Percentiles rank a stretch among this genome's conserved stretches.
Conservation (phyloP, 2,329 filamentous ascomycete species). For the Diaporthe longicolla region DNA sequence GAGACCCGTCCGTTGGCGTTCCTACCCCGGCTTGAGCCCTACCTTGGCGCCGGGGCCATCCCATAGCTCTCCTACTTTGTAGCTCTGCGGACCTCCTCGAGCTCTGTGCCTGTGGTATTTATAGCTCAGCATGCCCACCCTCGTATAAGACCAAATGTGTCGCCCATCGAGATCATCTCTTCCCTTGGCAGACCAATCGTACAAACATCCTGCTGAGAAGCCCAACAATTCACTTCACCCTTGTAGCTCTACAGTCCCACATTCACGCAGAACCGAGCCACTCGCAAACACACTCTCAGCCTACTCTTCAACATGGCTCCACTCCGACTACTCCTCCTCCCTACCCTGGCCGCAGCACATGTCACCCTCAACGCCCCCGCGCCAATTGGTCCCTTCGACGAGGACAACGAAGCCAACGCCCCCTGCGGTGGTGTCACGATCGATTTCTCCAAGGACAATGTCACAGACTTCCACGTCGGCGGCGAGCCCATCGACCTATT, state of each 20-base stretch:
- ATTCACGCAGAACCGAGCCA: neutral
- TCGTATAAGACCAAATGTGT: neutral
- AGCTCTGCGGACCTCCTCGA: neutral
- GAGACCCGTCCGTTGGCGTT: conserved; percentile 27
- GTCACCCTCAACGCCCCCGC: conserved; percentile 65
- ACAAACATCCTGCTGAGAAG: neutral
- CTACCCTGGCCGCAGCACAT: conserved; percentile 63
- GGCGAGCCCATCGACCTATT: conserved; percentile 66
- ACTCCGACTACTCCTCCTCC: conserved; percentile 55
- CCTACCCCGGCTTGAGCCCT: conserved; percentile 14
- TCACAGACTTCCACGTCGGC: conserved; percentile 69
- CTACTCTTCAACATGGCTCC: conserved; percentile 53
- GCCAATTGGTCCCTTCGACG: conserved; percentile 63
- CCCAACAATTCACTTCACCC: neutral
- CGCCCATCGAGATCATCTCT: neutral
- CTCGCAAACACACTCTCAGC: neutral
- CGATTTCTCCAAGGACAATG: conserved; percentile 55
- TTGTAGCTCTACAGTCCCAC: neutral
- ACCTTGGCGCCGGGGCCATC: conserved; percentile 15
- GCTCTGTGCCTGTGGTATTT: neutral
- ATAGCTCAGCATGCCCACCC: neutral
- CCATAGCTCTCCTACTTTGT: conserved; percentile 28
- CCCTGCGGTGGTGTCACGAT: conserved; percentile 70
- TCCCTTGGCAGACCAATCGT: neutral
- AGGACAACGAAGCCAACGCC: conserved; percentile 58